Evolutionary conservation across 768 basidiomycete species (phyloP).

Genomic region (Russula ochroleuca): DNA sequence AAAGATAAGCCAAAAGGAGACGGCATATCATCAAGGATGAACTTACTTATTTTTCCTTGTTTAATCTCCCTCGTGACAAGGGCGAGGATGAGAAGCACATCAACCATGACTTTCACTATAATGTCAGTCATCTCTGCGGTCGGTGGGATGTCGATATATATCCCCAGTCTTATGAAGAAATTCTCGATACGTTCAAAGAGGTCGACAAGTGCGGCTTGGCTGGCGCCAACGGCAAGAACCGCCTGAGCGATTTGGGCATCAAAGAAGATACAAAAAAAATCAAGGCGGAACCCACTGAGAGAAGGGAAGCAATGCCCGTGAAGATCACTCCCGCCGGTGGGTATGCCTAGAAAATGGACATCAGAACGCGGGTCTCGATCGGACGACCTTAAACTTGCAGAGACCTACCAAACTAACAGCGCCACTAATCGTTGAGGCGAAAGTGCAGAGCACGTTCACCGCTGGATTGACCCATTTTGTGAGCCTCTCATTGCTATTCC

Average conservation of each 20-base stretch:
- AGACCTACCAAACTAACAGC: neutral
- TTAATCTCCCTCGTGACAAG: neutral
- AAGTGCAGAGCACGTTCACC: neutral
- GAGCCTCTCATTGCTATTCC: neutral
- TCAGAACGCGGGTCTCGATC: neutral
- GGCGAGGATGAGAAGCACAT: neutral
- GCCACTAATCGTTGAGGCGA: neutral
- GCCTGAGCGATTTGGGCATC: neutral
- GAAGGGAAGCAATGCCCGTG: neutral
- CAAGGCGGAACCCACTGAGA: neutral
- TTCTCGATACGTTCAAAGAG: neutral
- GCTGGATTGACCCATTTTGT: conserved; percentile 3
- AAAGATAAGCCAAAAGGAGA: neutral
- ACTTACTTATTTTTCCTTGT: neutral
- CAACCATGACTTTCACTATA: neutral
- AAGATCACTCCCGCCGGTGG: neutral
- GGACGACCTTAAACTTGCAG: neutral
- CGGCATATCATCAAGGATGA: neutral
- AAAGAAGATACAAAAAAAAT: too few relatives aligned
- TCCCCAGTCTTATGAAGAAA: neutral
- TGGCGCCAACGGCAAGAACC: neutral
- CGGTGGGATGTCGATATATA: neutral
- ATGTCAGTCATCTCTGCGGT: neutral
- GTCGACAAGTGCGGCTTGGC: neutral
- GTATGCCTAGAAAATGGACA: neutral